Base-by-base conservation (phyloP, 2,329 filamentous ascomycete species). In the Leptographium procerum region DNA sequence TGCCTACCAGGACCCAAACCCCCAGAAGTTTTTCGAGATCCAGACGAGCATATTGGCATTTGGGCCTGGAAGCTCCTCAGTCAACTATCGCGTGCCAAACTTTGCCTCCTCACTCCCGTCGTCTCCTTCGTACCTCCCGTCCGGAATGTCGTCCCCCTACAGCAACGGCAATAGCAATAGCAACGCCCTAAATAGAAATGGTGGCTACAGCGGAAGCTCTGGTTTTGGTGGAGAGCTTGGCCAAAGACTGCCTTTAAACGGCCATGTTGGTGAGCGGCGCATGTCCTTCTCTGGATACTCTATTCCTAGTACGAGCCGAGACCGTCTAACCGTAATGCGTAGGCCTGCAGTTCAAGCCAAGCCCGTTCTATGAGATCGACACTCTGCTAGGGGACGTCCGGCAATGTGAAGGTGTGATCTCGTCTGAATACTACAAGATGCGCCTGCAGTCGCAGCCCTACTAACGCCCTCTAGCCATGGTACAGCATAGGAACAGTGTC, bases 321-420 rank as follows among this genome's bases (percentile, higher is more conserved):
- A 8, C 1, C 13, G 3, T 8, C 52, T 54, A 54, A 54, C 52
- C 22, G 10, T 26, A 26, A 31, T 33, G 22, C 16, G 19, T 16
- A 65, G 65, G 61, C 43, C 66, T 71, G 13, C 60, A 69, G 13
- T 79, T 78, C 74, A 92, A 89, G 66, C 71, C 83, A 4, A 96
- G 90, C 66, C 92, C 94, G 0, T 99, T 96, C 70, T 96, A 92
- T 67, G 81, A 82, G 13, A 77, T 92, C 34, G 69, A 85, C 52
- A 76, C 83, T 57, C 78, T 83, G 31, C 71, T 96, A 7, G 83
- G 88, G 6, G 74, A 78, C 9, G 74, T 86, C 22, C 78, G 83
- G 48, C 80, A 83, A 58, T 88, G 91, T 63, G 88, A 92, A 70
- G 80, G 91, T 91, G 77, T 68, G 82, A 16, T 70, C 58, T 54